These are phyloP conservation scores for Arachnopeziza araneosa DNA, from an alignment of 2,329 filamentous ascomycete genomes.

Conservation along the genomic window DNA sequence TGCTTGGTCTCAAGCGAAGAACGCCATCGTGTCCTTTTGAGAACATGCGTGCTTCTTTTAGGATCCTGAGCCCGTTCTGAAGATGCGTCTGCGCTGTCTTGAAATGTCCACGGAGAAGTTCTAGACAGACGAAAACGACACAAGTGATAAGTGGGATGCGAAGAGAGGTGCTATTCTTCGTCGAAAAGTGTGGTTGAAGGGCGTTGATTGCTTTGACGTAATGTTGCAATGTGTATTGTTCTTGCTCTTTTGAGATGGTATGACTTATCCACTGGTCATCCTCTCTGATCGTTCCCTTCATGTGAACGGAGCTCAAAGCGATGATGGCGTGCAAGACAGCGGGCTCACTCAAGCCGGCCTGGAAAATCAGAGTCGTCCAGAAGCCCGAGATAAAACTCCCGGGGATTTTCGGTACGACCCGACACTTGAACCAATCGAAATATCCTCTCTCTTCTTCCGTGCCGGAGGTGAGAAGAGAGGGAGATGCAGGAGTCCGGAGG, in stretches of 20 bases:
- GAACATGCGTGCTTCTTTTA: slow-evolving; percentile 8
- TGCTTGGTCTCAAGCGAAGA: slow-evolving; percentile 9
- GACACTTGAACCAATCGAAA: slow-evolving; percentile 44
- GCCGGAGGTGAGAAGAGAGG: slow-evolving; percentile 32
- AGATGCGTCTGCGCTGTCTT: slow-evolving; percentile 20
- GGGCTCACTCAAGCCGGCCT: slow-evolving; percentile 31
- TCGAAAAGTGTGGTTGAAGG: slow-evolving; percentile 34
- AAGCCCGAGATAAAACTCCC: slow-evolving; percentile 32
- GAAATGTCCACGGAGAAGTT: slow-evolving; percentile 17
- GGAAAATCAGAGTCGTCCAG: slow-evolving; percentile 34
- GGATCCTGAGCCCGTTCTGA: slow-evolving; percentile 17
- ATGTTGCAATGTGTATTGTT: slow-evolving; percentile 38
- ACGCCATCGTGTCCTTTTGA: neutral
- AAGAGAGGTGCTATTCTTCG: slow-evolving; percentile 15
- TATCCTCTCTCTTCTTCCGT: slow-evolving; percentile 31
- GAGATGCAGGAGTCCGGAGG: slow-evolving; percentile 31
- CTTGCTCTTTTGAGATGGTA: slow-evolving; percentile 7
- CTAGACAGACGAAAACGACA: slow-evolving; percentile 20
- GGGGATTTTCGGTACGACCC: slow-evolving; percentile 36
- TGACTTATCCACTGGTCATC: neutral
- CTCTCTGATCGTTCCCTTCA: slow-evolving; percentile 23
- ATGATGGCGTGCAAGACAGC: slow-evolving; percentile 34
- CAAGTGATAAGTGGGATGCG: slow-evolving; percentile 20
- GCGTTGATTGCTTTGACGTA: slow-evolving; percentile 46
- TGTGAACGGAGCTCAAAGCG: slow-evolving; percentile 38